Conservation (phyloP, 768 basidiomycete species). For the Kockovaella imperatae region DNA sequence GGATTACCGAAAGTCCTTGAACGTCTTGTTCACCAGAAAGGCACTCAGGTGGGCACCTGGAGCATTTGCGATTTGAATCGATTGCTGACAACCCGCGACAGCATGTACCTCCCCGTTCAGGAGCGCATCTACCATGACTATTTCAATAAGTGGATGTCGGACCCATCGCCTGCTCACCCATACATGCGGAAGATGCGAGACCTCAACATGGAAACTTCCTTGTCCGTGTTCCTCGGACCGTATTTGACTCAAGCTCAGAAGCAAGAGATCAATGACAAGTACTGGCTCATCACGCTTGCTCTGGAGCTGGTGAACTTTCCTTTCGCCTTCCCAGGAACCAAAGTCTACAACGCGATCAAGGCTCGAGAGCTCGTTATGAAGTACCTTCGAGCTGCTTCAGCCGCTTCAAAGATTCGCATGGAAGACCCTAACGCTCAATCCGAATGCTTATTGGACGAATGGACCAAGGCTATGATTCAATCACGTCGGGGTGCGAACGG, state of each 20-base stretch:
- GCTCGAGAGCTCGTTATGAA: constrained; percentile 74
- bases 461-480: constrained; percentile 67
- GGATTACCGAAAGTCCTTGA: constrained; percentile 84
- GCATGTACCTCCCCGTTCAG: constrained; percentile 76
- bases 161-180: constrained; percentile 49
- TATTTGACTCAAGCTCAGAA: constrained; percentile 77
- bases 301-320: constrained; percentile 99
- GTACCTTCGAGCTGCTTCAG: constrained; percentile 63
- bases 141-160: constrained; percentile 63
- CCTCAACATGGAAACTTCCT: constrained; percentile 94
- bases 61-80: neutral
- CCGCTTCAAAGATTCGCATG: constrained; percentile 71
- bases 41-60: constrained; percentile 62
- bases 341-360: constrained; percentile 86
- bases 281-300: constrained; percentile 91
- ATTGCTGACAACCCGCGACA: constrained; percentile 35
- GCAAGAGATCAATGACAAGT: constrained; percentile 77
- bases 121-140: constrained; percentile 72
- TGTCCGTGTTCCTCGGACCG: constrained; percentile 86
- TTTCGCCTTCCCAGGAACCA: constrained; percentile 86
- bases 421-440: constrained; percentile 64
- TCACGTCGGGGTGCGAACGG: constrained; percentile 44
- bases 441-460: constrained; percentile 85
- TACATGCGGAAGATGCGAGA: constrained; percentile 83
- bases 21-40: constrained; percentile 86